phyloP scores from a whole-genome alignment of 306 rosid species.

The Quercus cerris region DNA sequence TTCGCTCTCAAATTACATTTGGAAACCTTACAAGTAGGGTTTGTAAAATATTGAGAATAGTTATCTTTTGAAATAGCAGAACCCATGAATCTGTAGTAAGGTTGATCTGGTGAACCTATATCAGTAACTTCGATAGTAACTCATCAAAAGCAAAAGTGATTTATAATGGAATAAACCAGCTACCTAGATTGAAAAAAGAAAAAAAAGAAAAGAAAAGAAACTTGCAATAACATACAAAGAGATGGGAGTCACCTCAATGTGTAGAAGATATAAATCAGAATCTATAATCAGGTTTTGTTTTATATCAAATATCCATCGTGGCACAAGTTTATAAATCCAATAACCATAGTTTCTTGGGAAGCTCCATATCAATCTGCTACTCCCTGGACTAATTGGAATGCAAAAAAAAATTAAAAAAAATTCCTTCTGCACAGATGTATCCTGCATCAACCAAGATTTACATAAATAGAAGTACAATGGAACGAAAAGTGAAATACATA shows the following conservation, averaged over 20 bases:
- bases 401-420: constrained; percentile 59
- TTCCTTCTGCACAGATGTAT: constrained; percentile 34
- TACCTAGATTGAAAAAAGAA: neutral
- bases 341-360: constrained; percentile 77
- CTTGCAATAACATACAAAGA: constrained; percentile 1
- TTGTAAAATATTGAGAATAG: neutral
- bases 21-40: neutral
- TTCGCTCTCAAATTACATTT: neutral
- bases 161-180: too few species aligned
- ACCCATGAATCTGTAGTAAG: too few species aligned
- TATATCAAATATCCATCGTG: constrained; percentile 83
- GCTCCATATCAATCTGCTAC: constrained; percentile 86
- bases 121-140: too few species aligned
- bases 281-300: constrained; percentile 77
- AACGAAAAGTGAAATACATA: neutral
- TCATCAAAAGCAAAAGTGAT: too few species aligned
- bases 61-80: neutral
- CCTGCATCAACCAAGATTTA: constrained; percentile 40
- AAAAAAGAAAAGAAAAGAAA: neutral
- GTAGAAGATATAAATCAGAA: constrained; percentile 91
- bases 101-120: too few species aligned
- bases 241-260: constrained; percentile 65
- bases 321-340: constrained; percentile 74
- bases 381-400: constrained; percentile 88
- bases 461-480: neutral